Conservation (phyloP, 495 filamentous ascomycete genomes). For the Rostrohypoxylon terebratum region DNA sequence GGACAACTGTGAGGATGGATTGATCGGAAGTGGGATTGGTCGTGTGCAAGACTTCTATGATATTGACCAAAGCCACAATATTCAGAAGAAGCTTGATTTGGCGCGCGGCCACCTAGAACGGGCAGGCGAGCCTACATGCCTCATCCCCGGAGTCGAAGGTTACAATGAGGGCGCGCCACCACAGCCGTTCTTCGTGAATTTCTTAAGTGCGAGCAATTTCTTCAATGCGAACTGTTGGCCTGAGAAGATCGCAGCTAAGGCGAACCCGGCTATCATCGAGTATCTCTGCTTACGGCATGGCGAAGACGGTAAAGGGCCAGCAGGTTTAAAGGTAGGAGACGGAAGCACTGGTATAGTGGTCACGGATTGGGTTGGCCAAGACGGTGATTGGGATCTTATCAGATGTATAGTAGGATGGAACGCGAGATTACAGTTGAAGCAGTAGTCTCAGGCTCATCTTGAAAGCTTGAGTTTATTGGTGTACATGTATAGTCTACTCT, state of each 20-base stretch:
- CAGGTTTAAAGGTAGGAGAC: slow-evolving; percentile 68
- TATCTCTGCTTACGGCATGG: slow-evolving; percentile 79
- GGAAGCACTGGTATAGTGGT: slow-evolving; percentile 92
- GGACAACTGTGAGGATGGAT: slow-evolving; percentile 85
- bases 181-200: slow-evolving; percentile 88
- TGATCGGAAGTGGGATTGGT: slow-evolving; percentile 76
- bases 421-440: slow-evolving; percentile 70
- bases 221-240: slow-evolving; percentile 94
- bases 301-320: slow-evolving; percentile 56
- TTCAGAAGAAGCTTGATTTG: slow-evolving; percentile 82
- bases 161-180: slow-evolving; percentile 45
- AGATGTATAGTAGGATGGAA: slow-evolving; percentile 94
- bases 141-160: slow-evolving; percentile 45
- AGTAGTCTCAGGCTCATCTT: slow-evolving; percentile 14
- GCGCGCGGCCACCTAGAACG: slow-evolving; percentile 80
- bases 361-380: slow-evolving; percentile 89
- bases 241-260: slow-evolving; percentile 88
- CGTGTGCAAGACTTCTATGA: slow-evolving; percentile 97
- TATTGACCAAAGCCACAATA: slow-evolving; percentile 77
- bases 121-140: slow-evolving; percentile 63
- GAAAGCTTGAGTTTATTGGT: not conserved
- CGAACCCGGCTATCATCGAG: slow-evolving; percentile 89
- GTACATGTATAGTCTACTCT: not conserved
- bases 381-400: slow-evolving; percentile 94
- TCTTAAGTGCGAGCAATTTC: slow-evolving; percentile 90